Conservation (phyloP, 2,329 filamentous ascomycete species). For the Beauveria rudraprayagi region DNA sequence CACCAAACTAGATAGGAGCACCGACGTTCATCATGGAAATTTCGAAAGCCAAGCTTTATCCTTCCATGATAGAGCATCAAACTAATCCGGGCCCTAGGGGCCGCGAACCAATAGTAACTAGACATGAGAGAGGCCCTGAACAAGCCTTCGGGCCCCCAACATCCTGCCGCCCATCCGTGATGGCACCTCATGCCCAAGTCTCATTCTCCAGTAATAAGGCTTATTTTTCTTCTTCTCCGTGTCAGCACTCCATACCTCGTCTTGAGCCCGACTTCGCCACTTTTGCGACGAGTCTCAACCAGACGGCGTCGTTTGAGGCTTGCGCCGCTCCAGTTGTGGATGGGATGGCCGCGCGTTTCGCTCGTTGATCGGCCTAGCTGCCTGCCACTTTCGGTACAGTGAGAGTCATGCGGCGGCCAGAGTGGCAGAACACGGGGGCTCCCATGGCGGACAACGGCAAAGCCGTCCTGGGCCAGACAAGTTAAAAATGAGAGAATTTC, state of each 20-base stretch:
- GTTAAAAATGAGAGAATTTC: not conserved
- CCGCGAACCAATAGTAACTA: not conserved
- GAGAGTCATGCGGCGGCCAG: not conserved
- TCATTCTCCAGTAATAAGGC: not conserved
- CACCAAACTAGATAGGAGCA: not conserved
- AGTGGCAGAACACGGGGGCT: not conserved
- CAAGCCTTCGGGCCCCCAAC: not conserved
- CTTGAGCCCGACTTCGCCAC: constrained; percentile 1
- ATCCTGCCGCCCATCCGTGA: not conserved
- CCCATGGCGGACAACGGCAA: not conserved
- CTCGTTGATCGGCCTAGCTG: not conserved
- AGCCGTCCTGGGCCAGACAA: not conserved
- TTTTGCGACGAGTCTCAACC: not conserved
- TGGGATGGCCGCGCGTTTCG: constrained; percentile 6
- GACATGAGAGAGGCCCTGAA: not conserved
- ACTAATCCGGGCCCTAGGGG: not conserved
- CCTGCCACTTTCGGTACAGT: not conserved
- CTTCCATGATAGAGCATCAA: not conserved
- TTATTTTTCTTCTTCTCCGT: not conserved
- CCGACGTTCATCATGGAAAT: not conserved
- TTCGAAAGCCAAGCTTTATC: not conserved
- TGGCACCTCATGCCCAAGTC: not conserved
- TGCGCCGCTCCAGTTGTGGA: constrained; percentile 5
- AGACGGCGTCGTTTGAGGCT: constrained; percentile 3
- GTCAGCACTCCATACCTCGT: not conserved